Percentiles rank a stretch among this genome's conserved stretches.
These are phyloP conservation scores for Hyaloraphidium curvatum DNA, from an alignment of 192 early-diverging fungal genomes.

Conservation along the genomic window DNA sequence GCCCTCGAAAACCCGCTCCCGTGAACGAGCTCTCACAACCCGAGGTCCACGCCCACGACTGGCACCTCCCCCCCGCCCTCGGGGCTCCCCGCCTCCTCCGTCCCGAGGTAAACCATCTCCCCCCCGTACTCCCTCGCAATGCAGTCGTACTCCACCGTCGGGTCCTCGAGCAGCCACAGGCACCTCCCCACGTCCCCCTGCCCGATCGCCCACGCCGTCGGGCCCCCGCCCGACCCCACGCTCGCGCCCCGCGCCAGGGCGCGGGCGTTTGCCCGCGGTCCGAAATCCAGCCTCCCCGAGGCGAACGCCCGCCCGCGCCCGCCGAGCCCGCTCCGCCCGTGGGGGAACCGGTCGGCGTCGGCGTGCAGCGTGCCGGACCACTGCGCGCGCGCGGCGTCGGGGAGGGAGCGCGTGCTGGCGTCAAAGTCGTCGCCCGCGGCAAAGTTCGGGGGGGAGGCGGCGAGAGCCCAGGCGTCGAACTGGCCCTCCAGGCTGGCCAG, in stretches of 20 bases:
- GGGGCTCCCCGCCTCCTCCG: no score
- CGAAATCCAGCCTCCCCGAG: not conserved
- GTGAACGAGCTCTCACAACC: no score
- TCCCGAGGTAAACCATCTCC: not conserved
- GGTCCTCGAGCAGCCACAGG: constrained; percentile 10
- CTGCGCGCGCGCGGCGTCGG: not conserved
- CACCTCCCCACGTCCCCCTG: not conserved
- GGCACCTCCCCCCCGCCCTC: no score
- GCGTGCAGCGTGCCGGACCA: not conserved
- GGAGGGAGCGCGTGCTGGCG: not conserved
- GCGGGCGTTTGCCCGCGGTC: not conserved
- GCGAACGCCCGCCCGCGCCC: not conserved
- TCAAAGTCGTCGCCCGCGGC: no score
- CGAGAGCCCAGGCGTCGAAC: no score
- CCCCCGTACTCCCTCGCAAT: constrained; percentile 9
- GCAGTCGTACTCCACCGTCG: constrained; percentile 11
- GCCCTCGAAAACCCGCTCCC: no score
- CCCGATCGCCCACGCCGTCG: constrained; percentile 1
- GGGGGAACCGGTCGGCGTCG: not conserved
- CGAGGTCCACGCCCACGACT: no score
- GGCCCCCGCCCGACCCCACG: not conserved
- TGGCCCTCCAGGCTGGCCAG: no score
- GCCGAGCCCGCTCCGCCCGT: not conserved
- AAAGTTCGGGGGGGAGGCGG: no score
- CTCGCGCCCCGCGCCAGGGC: not conserved